These are phyloP conservation scores for Psilocybe cubensis DNA, from an alignment of 768 basidiomycete species.

Conservation along the genomic window DNA sequence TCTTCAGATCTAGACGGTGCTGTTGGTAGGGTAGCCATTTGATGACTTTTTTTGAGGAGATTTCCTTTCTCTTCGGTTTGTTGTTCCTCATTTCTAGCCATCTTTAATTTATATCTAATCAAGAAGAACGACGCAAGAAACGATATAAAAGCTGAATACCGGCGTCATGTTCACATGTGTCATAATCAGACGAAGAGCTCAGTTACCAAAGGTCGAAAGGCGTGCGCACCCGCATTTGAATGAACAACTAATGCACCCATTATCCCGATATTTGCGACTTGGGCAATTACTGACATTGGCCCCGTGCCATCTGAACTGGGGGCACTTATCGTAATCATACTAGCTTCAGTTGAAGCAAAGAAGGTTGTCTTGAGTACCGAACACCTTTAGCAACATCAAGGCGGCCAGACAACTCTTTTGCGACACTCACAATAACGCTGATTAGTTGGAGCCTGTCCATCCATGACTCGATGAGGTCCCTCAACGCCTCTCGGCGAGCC, in stretches of 20 bases:
- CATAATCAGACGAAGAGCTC: too few relatives aligned
- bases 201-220: too few relatives aligned
- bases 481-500: slow-evolving; percentile 38
- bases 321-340: slow-evolving; percentile 49
- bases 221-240: slow-evolving; percentile 46
- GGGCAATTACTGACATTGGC: slow-evolving; percentile 22
- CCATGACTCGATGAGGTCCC: slow-evolving; percentile 61
- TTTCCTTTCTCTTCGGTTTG: slow-evolving; percentile 24
- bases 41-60: neutral
- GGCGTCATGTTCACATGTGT: neutral
- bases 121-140: slow-evolving; percentile 62
- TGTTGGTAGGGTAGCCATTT: slow-evolving; percentile 2
- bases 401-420: neutral
- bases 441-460: slow-evolving; percentile 65
- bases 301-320: slow-evolving; percentile 23
- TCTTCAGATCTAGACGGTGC: slow-evolving; percentile 7
- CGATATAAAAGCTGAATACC: slow-evolving; percentile 33
- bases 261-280: slow-evolving; percentile 48
- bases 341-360: slow-evolving; percentile 62
- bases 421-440: slow-evolving; percentile 52
- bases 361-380: slow-evolving; percentile 54
- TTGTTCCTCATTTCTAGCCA: slow-evolving; percentile 51
- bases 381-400: neutral
- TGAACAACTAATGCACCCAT: slow-evolving; percentile 59
- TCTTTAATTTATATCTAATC: slow-evolving; percentile 55